Percentiles rank a stretch among this genome's conserved stretches.
phyloP scores from a whole-genome alignment of 2,329 filamentous ascomycete genomes.

The Penicillium sp. region DNA sequence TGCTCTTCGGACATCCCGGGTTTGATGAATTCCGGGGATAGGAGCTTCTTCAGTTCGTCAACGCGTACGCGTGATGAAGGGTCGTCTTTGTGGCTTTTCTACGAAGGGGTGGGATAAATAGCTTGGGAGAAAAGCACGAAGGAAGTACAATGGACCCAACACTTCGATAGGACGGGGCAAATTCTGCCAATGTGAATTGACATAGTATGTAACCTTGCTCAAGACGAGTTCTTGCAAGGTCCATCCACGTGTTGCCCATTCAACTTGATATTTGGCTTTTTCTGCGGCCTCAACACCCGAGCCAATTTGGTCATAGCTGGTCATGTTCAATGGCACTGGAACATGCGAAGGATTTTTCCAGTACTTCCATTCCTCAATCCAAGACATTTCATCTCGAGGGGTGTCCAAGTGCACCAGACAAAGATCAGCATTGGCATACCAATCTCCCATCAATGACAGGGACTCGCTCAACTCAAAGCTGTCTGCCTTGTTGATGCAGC shows the following conservation, averaged over 20 bases:
- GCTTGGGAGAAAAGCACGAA: constrained; percentile 28
- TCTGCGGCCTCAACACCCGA: background rate
- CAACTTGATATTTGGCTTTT: constrained; percentile 1
- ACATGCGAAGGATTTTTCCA: constrained; percentile 7
- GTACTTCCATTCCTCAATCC: constrained; percentile 11
- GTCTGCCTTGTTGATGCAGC: constrained; percentile 26
- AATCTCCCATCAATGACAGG: constrained; percentile 24
- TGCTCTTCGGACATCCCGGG: background rate
- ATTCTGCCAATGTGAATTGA: constrained; percentile 32
- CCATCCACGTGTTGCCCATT: constrained; percentile 27
- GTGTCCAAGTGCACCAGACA: constrained; percentile 22
- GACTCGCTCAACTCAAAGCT: constrained; percentile 21
- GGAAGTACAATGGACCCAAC: constrained; percentile 34
- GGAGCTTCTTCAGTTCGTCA: background rate
- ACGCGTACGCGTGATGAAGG: too few relatives aligned
- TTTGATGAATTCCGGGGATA: background rate
- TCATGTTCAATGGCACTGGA: constrained; percentile 5
- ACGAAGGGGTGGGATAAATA: background rate
- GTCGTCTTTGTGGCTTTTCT: background rate
- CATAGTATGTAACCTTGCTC: constrained; percentile 39
- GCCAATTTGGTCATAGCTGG: constrained; percentile 1
- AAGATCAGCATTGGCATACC: constrained; percentile 23
- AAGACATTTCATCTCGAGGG: constrained; percentile 2
- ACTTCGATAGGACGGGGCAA: constrained; percentile 31
- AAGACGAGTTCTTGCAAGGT: constrained; percentile 26